A percentile compares a stretch with the other conserved stretches of the same genome.
Evolutionary conservation across 257 asterid genomes (phyloP).

Genomic region (Lycium barbarum): DNA sequence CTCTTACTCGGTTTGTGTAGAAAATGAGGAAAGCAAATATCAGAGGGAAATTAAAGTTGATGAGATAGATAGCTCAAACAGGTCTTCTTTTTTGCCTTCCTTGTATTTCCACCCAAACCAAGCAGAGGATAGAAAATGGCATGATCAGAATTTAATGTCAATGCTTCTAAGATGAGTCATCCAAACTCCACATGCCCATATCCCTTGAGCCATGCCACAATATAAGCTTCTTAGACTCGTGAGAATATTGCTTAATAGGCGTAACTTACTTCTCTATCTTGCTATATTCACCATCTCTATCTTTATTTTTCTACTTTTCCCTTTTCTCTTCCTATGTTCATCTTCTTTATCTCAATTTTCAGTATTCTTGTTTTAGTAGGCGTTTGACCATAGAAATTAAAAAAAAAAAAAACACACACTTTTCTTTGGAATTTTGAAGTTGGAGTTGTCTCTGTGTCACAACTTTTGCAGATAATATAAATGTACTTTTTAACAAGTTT

Average conservation of each 20-base stretch:
- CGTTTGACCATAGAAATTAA: no score
- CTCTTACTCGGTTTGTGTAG: not conserved
- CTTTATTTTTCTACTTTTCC: no score
- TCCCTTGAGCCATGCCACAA: not conserved
- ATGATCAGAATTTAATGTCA: not conserved
- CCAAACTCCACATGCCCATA: not conserved
- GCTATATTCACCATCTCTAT: no score
- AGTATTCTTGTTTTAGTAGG: no score
- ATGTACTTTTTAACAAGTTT: no score
- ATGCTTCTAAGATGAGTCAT: not conserved
- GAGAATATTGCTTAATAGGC: not conserved
- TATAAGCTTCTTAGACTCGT: not conserved
- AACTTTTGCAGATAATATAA: no score
- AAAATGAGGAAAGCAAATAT: not conserved
- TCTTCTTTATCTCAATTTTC: no score
- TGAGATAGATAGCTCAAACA: not conserved
- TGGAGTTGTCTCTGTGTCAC: no score
- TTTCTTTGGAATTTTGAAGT: no score
- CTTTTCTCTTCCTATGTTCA: no score
- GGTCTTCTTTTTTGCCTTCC: not conserved
- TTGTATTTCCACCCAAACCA: not conserved
- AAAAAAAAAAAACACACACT: no score
- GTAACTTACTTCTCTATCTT: not conserved
- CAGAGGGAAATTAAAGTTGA: not conserved
- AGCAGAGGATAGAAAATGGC: not conserved